Evolutionary conservation across 257 asterid species (phyloP).

Genomic region (Gynochthodes officinalis): DNA sequence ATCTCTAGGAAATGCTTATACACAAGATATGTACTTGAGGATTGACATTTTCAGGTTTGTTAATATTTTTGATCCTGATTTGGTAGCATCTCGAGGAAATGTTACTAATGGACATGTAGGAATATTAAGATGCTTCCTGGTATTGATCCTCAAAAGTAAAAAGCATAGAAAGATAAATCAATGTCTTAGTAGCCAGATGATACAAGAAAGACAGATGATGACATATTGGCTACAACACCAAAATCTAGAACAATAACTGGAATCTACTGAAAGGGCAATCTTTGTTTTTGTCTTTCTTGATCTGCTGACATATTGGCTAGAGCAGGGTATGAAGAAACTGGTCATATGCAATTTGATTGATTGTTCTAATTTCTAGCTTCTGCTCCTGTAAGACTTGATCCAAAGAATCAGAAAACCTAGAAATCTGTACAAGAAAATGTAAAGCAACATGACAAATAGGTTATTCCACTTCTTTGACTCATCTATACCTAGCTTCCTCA

Average conservation of each 20-base stretch:
- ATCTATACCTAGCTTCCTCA: constrained; percentile 47
- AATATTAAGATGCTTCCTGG: no score
- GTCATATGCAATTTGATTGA: not conserved
- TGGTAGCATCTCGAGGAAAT: no score
- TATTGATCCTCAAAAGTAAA: not conserved
- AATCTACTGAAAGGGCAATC: not conserved
- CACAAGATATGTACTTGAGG: not conserved
- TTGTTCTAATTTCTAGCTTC: constrained; percentile 14
- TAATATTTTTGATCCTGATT: not conserved
- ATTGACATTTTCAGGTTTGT: not conserved
- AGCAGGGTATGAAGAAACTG: not conserved
- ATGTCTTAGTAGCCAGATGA: not conserved
- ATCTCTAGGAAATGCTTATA: not conserved
- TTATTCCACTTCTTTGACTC: constrained; percentile 66
- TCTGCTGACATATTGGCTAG: no score
- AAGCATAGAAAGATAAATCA: no score
- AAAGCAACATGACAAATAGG: constrained; percentile 48
- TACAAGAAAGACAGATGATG: no score
- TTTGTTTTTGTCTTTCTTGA: not conserved
- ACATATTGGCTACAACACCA: no score
- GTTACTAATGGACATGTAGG: no score
- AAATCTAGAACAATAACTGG: no score
- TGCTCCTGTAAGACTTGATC: constrained; percentile 40
- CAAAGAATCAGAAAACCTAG: constrained; percentile 50
- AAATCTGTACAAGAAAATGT: constrained; percentile 54